Evolutionary conservation across 305 asterid genomes (phyloP), one percentile per base, ranked within the genome.

Genomic region (Fraxinus nigra): DNA sequence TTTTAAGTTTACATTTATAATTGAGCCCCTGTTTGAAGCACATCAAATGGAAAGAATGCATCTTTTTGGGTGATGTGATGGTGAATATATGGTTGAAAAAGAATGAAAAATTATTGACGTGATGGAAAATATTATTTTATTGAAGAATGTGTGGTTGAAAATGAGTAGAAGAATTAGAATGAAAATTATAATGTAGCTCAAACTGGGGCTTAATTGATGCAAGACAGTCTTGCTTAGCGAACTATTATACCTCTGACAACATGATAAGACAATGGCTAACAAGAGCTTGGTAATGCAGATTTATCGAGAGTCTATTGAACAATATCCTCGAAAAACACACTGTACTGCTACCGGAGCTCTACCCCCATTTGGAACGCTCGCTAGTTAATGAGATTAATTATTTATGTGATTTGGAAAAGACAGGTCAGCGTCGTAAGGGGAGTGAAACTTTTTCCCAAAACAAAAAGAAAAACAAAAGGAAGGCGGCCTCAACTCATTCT

Each of bases 301-400:
- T 88, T 84, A 74, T 93, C 33, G 98, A 94, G 90, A 85, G 89
- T 85, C 78, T 94, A 88, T 87, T 94, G 85, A 92, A 94, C 82
- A 87, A 87, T 83, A 84, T 85, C 82, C 94, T 94, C 80, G 92
- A 88, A 79, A 87, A 85, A 75, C 89, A 87, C 76, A 88, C 91
- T 0, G 70, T 89, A 43, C 79, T 88, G 83, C 91, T 94, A 79
- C 98, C 98, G 4, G 95, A 87, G 84, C 95, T 93, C 76, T 84
- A 85, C 88, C 95, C 92, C 84, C 86, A 82, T 79, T 78, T 83
- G 87, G 95, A 88, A 83, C 81, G 82, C 77, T 81, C 82, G 67
- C 83, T 86, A 56, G 80, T 32, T 77, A 79, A 67, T 87, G 94
- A 84, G 73, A 85, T 83, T 80, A 86, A 86, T 86, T 85, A 85